Percentiles rank a stretch among this genome's conserved stretches.
Evolutionary conservation across 768 basidiomycete species (phyloP).

Genomic region (Russula compacta): DNA sequence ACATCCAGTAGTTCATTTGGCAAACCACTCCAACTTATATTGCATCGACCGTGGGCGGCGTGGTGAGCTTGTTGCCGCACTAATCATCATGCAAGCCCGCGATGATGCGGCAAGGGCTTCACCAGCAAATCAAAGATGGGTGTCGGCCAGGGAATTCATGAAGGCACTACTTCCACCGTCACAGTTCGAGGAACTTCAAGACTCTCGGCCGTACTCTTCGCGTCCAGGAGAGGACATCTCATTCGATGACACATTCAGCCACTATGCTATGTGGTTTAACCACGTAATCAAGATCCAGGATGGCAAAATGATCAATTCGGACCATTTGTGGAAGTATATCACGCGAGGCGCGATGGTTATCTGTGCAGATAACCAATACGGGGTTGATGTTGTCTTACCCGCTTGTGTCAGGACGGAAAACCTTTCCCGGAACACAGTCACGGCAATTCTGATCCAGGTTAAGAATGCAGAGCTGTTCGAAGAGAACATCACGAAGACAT

Average conservation of each 20-base stretch:
- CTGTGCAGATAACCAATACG: background rate
- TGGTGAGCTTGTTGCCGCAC: background rate
- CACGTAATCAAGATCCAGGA: background rate
- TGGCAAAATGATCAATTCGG: background rate
- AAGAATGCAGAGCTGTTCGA: background rate
- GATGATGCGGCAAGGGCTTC: background rate
- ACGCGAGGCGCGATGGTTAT: background rate
- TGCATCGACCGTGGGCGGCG: background rate
- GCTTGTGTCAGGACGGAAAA: background rate
- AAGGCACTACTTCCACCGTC: background rate
- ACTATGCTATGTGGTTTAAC: background rate
- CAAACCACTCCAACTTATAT: background rate
- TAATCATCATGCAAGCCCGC: background rate
- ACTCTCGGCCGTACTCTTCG: background rate
- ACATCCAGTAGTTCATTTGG: background rate
- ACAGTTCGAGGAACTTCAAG: background rate
- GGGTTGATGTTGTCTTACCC: background rate
- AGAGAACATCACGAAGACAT: accelerated
- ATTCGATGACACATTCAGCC: background rate
- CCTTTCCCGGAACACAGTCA: background rate
- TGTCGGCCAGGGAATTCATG: background rate
- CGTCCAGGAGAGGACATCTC: background rate
- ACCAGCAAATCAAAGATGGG: background rate
- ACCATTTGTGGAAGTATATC: background rate
- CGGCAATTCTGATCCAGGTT: background rate